A percentile compares a stretch with the other conserved stretches of the same genome.
Conservation (phyloP, 2,329 filamentous ascomycete species). For the Penicillium decumbens region DNA sequence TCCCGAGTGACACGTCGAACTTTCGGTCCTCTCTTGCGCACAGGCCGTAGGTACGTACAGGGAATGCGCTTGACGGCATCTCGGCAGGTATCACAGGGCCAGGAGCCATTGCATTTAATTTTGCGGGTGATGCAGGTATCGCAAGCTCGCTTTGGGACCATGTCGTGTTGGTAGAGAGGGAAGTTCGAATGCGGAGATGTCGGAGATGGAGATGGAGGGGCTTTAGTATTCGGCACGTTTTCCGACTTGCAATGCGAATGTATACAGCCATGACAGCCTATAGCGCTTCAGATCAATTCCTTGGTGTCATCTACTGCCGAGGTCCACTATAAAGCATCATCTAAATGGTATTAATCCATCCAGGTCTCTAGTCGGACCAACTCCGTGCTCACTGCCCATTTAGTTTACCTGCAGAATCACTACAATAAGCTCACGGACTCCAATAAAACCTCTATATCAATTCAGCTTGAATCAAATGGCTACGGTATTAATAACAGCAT, state of each 20-base stretch:
- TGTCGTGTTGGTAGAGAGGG: not conserved
- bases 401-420: not conserved
- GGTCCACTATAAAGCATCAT: not conserved
- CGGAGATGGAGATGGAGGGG: not conserved
- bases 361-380: not conserved
- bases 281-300: too few species aligned
- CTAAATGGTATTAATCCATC: not conserved
- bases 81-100: slow-evolving; percentile 28
- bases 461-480: not conserved
- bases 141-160: slow-evolving; percentile 28
- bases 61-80: slow-evolving; percentile 16
- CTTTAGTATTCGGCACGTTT: not conserved
- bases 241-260: not conserved
- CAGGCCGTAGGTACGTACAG: slow-evolving; percentile 28
- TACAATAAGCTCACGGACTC: not conserved
- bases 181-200: not conserved
- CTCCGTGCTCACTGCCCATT: not conserved
- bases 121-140: slow-evolving; percentile 31
- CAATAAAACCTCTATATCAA: not conserved
- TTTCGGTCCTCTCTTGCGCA: slow-evolving; percentile 28
- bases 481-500: not conserved
- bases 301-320: too few species aligned
- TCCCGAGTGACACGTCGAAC: slow-evolving; percentile 9
- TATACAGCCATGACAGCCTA: not conserved
- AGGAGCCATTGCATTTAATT: slow-evolving; percentile 28